These are phyloP conservation scores for Plasmodium berghei DNA, from an alignment of 169 alveolate genomes.

Conservation along the genomic window DNA sequence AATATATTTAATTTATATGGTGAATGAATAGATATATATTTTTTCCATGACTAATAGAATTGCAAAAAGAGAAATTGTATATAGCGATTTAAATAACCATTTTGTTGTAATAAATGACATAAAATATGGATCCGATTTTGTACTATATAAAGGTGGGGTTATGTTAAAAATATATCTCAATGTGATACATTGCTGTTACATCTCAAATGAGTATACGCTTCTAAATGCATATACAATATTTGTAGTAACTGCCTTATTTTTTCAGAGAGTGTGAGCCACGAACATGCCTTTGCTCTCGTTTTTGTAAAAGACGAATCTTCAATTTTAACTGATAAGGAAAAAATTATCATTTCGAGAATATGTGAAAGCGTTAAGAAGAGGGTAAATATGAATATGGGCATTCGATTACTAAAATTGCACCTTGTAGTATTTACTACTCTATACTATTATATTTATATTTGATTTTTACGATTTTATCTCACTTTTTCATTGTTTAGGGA, in stretches of 20 bases:
- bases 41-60: conserved; percentile 22
- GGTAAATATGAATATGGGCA: conserved; percentile 16
- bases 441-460: conserved; percentile 2
- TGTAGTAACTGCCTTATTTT: background rate
- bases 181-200: too few species aligned
- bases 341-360: conserved; percentile 51
- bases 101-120: conserved; percentile 53
- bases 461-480: background rate
- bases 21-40: too few species aligned
- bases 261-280: conserved; percentile 29
- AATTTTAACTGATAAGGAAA: conserved; percentile 54
- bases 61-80: conserved; percentile 45
- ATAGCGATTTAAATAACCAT: conserved; percentile 41
- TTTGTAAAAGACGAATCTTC: conserved; percentile 59
- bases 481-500: conserved; percentile 29
- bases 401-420: too few species aligned
- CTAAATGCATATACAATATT: too few species aligned
- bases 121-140: conserved; percentile 77
- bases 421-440: background rate
- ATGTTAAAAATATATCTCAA: background rate
- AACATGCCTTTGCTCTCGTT: conserved; percentile 70
- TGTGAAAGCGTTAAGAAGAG: conserved; percentile 74
- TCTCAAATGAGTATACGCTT: too few species aligned
- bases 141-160: conserved; percentile 37
- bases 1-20: too few species aligned